Evolutionary conservation across 345 rosid species (phyloP), one percentile per base, ranked within the genome.

Genomic region (Populus ilicifolia): DNA sequence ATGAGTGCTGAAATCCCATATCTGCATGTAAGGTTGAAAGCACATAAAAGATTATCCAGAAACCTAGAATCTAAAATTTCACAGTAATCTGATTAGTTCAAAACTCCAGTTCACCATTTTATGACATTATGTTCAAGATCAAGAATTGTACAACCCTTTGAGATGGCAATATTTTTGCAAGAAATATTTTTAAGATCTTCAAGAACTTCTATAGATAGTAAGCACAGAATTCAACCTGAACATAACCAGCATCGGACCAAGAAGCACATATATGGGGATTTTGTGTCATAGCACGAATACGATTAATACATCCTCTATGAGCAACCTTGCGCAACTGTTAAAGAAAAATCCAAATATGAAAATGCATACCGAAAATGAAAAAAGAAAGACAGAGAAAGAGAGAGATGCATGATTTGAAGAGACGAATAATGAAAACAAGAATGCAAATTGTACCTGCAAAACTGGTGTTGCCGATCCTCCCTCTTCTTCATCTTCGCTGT

Each of bases 191-290:
- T 5, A 9, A 10, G 5, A 23, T 33, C 56, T 25, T 11, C 20
- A 74, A 44, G 13, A 66, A 50, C 12, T 30, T 36, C 38, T 41
- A 29, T 52, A 21, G 29, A 65, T 65, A 7, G 21, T 14, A 5
- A 21, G 64, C n/a, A 33, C 10, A 33, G 3, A 67, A 82, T 72
- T 77, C 85, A 66, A 96, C 98, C 93, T 92, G 98, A 75, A 96
- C 97, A 79, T 88, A 93, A 73, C 97, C 91, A 43, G 94, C 86
- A 81, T 94, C 99, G 33, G 91, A 92, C 97, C 97, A 94, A 78
- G 99, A 89, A 72, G 95, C 98, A 74, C 95, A 92, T 62, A 96
- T 90, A 73, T 94, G 95, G 71, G 99, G 91, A 73, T 82, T 91
- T 80, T 96, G 97, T 38, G 88, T 64, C 99, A 94, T 94, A 67